phyloP scores from a whole-genome alignment of 345 rosid species.

The Pelargonium nanum region DNA sequence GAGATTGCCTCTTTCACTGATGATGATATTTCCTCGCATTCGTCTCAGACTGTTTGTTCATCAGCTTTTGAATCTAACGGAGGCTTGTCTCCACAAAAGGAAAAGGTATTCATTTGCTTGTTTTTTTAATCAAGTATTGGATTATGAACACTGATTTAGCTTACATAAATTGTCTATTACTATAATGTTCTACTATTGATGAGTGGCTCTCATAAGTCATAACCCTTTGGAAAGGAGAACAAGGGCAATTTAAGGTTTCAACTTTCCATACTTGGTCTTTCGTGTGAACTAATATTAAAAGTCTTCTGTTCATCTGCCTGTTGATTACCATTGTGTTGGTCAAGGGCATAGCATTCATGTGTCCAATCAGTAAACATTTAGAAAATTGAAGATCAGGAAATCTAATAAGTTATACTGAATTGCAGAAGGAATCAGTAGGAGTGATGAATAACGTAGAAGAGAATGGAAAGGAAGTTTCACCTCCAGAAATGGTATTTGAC shows the following conservation, averaged over 20 bases:
- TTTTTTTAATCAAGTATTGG: not conserved
- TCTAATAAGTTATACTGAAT: conserved; percentile 12
- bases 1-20: conserved; percentile 58
- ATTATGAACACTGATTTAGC: not conserved
- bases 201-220: not conserved
- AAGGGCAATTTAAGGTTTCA: not conserved
- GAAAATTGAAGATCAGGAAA: too few species aligned
- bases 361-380: not conserved
- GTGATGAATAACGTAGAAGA: conserved; percentile 14
- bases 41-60: conserved; percentile 41
- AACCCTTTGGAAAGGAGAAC: not conserved
- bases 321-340: not conserved
- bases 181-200: not conserved
- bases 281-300: too few species aligned
- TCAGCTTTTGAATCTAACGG: conserved; percentile 34
- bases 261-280: too few species aligned
- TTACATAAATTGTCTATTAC: not conserved
- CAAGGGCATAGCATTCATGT: not conserved
- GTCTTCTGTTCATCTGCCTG: too few species aligned
- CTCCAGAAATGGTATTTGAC: conserved; percentile 18
- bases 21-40: conserved; percentile 64
- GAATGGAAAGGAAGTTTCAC: conserved; percentile 11
- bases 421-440: conserved; percentile 40
- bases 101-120: conserved; percentile 26
- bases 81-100: conserved; percentile 27